phyloP scores from a whole-genome alignment of 1,139 yeast genomes.

The Sugiyamaella castrensis region DNA sequence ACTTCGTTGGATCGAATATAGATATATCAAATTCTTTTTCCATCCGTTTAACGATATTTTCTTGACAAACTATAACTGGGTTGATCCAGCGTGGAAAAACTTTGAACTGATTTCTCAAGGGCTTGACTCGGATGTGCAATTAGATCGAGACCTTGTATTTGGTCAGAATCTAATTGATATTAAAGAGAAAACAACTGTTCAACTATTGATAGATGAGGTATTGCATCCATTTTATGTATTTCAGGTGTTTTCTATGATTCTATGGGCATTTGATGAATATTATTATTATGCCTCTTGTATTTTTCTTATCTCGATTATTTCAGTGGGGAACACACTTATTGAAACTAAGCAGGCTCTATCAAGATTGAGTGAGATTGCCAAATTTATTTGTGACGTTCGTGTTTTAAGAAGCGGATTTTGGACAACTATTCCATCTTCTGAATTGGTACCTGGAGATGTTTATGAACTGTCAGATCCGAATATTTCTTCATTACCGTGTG shows the following conservation, averaged over 20 bases:
- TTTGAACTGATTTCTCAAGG: constrained; percentile 62
- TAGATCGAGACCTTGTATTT: constrained; percentile 69
- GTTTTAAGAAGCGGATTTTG: constrained; percentile 93
- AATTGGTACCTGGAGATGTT: constrained; percentile 92
- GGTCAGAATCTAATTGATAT: constrained; percentile 74
- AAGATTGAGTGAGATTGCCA: constrained; percentile 70
- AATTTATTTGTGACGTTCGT: constrained; percentile 73
- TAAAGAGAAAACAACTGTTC: constrained; percentile 63
- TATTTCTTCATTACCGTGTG: constrained; percentile 74
- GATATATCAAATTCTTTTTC: constrained; percentile 79
- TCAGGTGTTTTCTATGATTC: constrained; percentile 83
- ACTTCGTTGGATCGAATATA: constrained; percentile 67
- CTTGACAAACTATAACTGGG: constrained; percentile 83
- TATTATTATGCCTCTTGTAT: constrained; percentile 93
- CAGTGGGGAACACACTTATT: constrained; percentile 72
- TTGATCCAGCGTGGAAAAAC: constrained; percentile 69
- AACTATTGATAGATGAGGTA: constrained; percentile 78
- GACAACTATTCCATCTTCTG: constrained; percentile 77
- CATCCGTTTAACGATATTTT: constrained; percentile 85
- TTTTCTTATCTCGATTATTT: constrained; percentile 74
- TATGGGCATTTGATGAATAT: constrained; percentile 92
- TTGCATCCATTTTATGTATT: constrained; percentile 93
- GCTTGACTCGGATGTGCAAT: constrained; percentile 62
- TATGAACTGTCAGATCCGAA: constrained; percentile 89
- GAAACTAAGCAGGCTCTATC: constrained; percentile 78